A percentile compares a stretch with the other conserved stretches of the same genome.
Conservation (phyloP, 805 yeast species). For the Wickerhamomyces canadensis region DNA sequence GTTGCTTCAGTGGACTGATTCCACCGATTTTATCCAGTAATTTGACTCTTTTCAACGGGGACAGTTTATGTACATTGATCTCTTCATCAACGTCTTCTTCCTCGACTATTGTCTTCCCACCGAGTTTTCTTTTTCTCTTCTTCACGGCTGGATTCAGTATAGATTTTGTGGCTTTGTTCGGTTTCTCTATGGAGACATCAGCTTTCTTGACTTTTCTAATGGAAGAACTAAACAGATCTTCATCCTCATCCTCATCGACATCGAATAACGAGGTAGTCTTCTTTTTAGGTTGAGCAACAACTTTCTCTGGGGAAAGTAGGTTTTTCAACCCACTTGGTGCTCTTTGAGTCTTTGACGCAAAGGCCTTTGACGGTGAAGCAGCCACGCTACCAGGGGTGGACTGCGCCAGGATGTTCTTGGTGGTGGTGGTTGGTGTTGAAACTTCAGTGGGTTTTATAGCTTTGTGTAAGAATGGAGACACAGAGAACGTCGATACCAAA, state of each 20-base stretch:
- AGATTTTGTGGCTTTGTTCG: neutral
- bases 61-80: conserved; percentile 4
- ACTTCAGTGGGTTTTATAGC: conserved; percentile 10
- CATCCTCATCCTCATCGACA: conserved; percentile 24
- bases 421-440: conserved; percentile 10
- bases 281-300: conserved; percentile 1
- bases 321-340: conserved; percentile 22
- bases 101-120: conserved; percentile 15
- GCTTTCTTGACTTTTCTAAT: conserved; percentile 14
- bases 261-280: conserved; percentile 21
- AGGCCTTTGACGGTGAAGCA: conserved; percentile 19
- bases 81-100: conserved; percentile 16
- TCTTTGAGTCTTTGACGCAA: conserved; percentile 4
- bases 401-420: conserved; percentile 17
- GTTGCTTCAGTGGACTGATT: conserved; percentile 23
- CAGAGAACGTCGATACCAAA: conserved; percentile 12
- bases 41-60: conserved; percentile 22
- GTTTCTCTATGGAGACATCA: neutral
- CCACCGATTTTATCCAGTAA: conserved; percentile 21
- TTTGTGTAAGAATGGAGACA: conserved; percentile 19
- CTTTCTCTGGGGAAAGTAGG: conserved; percentile 15
- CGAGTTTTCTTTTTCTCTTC: conserved; percentile 20
- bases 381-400: conserved; percentile 21
- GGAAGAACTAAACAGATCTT: conserved; percentile 18
- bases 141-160: conserved; percentile 4